These are phyloP conservation scores for Gossypium anomalum DNA, from an alignment of 345 rosid genomes.

Conservation along the genomic window DNA sequence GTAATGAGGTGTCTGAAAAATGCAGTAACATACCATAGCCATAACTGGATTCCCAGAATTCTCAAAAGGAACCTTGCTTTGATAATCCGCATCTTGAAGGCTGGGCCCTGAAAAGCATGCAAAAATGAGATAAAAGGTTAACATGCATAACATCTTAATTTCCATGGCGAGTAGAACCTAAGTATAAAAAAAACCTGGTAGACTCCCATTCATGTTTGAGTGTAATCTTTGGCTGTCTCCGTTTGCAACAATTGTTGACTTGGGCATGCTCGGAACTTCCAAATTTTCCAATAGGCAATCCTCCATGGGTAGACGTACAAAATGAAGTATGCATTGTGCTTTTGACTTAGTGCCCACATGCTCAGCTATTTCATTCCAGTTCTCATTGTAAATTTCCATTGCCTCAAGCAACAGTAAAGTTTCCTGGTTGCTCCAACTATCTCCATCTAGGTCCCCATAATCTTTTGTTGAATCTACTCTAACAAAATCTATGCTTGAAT, in stretches of 20 bases:
- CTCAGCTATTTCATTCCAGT: constrained; percentile 91
- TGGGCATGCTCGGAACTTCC: constrained; percentile 58
- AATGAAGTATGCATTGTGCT: constrained; percentile 38
- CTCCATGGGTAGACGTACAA: constrained; percentile 88
- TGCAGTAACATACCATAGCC: constrained; percentile 67
- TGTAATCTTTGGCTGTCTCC: constrained; percentile 44
- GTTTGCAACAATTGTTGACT: constrained; percentile 38
- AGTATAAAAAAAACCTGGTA: constrained; percentile 38
- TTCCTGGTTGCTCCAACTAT: constrained; percentile 93
- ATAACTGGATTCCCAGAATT: constrained; percentile 91
- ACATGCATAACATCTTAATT: background rate
- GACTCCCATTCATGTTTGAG: constrained; percentile 51
- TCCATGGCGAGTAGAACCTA: background rate
- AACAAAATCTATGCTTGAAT: constrained; percentile 77
- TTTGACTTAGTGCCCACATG: constrained; percentile 93
- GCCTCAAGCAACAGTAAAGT: constrained; percentile 91
- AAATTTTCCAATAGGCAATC: constrained; percentile 78
- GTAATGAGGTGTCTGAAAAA: background rate
- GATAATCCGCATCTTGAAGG: constrained; percentile 50
- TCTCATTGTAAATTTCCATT: constrained; percentile 76
- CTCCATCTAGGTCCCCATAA: constrained; percentile 72
- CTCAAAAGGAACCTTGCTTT: constrained; percentile 70
- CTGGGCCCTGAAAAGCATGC: constrained; percentile 37
- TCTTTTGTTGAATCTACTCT: constrained; percentile 64
- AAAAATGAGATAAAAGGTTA: background rate